Evolutionary conservation across 345 rosid species (phyloP).

Genomic region (Gossypium longicalyx): DNA sequence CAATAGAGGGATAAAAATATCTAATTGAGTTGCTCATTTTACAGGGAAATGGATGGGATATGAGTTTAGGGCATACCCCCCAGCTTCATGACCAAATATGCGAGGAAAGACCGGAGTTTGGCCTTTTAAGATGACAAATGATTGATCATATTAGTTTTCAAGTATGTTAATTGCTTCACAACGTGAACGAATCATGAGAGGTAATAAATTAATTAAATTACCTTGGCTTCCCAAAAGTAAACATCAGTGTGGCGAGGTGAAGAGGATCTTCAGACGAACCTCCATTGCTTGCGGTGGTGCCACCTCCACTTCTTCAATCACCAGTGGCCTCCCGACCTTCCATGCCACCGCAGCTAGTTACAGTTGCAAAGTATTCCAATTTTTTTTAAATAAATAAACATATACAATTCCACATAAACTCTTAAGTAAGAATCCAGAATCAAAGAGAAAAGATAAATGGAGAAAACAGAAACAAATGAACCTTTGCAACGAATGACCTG

Average conservation of each 20-base stretch:
- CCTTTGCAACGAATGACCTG: conserved; percentile 9
- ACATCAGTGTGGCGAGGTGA: conserved; percentile 35
- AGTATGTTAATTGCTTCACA: background rate
- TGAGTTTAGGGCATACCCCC: conserved; percentile 15
- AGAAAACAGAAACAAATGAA: background rate
- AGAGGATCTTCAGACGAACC: conserved; percentile 34
- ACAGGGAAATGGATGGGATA: too few species aligned
- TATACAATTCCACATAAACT: background rate
- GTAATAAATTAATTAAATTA: background rate
- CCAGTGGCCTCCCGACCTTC: conserved; percentile 31
- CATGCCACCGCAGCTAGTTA: conserved; percentile 30
- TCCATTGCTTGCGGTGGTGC: conserved; percentile 29
- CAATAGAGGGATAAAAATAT: background rate
- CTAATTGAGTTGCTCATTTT: background rate
- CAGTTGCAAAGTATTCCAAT: background rate
- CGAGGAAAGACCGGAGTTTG: conserved; percentile 27
- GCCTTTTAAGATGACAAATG: conserved; percentile 14
- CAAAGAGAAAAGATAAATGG: too few species aligned
- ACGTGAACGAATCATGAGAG: background rate
- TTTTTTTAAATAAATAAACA: background rate
- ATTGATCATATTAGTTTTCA: background rate
- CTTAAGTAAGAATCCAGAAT: too few species aligned
- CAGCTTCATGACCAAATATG: conserved; percentile 30
- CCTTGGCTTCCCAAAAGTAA: conserved; percentile 40
- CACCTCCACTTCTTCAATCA: conserved; percentile 27